phyloP scores from a whole-genome alignment of 2,329 filamentous ascomycete genomes.

The Colletotrichum sidae region DNA sequence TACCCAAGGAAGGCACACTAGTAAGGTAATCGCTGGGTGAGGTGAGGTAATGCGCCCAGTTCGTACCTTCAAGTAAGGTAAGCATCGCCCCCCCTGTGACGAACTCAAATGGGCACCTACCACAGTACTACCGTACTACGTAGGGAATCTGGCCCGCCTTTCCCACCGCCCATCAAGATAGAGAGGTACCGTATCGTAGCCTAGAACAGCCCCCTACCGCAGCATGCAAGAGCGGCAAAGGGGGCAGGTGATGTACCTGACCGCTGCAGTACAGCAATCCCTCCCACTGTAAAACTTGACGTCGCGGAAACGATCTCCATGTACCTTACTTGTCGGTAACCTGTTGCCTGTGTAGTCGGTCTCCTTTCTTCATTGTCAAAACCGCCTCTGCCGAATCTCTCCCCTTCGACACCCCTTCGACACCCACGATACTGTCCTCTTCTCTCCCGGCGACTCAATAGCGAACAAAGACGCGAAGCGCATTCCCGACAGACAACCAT shows the following conservation, averaged over 20 bases:
- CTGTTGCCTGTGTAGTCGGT: conserved; percentile 5
- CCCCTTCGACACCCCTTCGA: background rate
- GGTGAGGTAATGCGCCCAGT: background rate
- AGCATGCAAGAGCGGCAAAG: conserved; percentile 10
- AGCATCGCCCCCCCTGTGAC: conserved; percentile 9
- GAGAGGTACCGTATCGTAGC: background rate
- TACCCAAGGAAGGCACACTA: background rate
- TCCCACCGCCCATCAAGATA: conserved; percentile 2
- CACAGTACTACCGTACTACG: background rate
- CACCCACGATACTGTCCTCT: conserved; percentile 7
- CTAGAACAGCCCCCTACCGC: too few relatives aligned
- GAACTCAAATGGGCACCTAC: conserved; percentile 10
- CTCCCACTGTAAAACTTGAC: conserved; percentile 27
- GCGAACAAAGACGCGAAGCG: conserved; percentile 1
- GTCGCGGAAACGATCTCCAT: conserved; percentile 32
- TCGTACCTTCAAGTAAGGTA: background rate
- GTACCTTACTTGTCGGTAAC: background rate
- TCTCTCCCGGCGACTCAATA: background rate
- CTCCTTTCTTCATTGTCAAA: conserved; percentile 30
- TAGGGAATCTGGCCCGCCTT: background rate
- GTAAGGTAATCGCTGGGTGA: background rate
- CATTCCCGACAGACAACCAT: background rate
- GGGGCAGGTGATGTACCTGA: conserved; percentile 34
- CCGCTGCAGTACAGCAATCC: conserved; percentile 10
- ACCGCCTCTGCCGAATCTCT: conserved; percentile 14